Base-by-base conservation (phyloP, 768 basidiomycete species). In the Macrocybe gigantea region DNA sequence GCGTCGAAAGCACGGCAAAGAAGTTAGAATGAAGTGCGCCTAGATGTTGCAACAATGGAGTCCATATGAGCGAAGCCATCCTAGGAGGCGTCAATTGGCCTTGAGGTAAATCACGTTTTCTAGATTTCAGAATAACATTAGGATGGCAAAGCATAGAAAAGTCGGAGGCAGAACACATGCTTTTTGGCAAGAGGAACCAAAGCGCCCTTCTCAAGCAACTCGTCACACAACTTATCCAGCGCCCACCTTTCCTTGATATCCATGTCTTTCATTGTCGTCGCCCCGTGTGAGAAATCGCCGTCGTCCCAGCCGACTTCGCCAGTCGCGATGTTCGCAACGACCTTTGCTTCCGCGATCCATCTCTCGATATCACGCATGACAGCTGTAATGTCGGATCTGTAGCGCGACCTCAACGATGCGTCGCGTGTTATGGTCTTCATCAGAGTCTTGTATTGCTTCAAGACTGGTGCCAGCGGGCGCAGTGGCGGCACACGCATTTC, bases 121-220 rank as follows among this genome's bases (percentile, higher is more conserved):
- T 88, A 55, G 2, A 22, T 22, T 22, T 1, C 22, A 22, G 22
- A 22, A 35, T 35, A 48, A 13, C 37, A 41, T 58, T 59, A 73
- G 12, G 74, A 71, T 1, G 73, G 38, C 6, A 77, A 74, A 6
- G 79, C 69, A n/a, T 79, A 60, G 35, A 62, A 9, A 37, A 8
- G 13, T 49, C 33, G 56, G 35, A 29, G 38, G 35, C 30, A 37
- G 48, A 51, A 29, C 41, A 13, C 77, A 53, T 53, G 94, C 95
- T 83, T 93, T 67, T 83, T 88, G 1, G 91, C 85, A 2, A 87
- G 54, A 6, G 95, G 93, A 3, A 97, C 84, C 6, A 97, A 68
- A 7, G 72, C 79, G 7, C 92, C 92, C 51, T 75, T 79, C 48
- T 80, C 82, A 42, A 88, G 55, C 9, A 98, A 66, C 0, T 65